phyloP scores from a whole-genome alignment of 2,329 filamentous ascomycete species.

The Anthostomella pinea region DNA sequence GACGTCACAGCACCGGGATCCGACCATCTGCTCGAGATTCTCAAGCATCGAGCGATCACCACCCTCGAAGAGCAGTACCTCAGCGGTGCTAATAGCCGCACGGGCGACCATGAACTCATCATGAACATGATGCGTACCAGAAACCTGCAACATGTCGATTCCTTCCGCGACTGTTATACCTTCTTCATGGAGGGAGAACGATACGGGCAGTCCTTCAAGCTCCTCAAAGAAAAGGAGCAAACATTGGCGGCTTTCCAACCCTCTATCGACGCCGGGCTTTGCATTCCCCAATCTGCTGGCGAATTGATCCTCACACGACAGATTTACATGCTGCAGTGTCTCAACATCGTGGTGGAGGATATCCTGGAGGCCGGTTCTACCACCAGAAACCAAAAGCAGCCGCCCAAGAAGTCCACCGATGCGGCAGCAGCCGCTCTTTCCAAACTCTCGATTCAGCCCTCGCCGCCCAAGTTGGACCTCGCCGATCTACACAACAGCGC shows the following conservation, averaged over 20 bases:
- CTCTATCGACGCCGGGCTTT: slow-evolving; percentile 21
- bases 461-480: slow-evolving; percentile 29
- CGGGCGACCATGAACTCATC: slow-evolving; percentile 38
- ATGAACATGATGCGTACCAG: slow-evolving; percentile 32
- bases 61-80: slow-evolving; percentile 35
- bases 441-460: slow-evolving; percentile 30
- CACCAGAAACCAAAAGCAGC: slow-evolving; percentile 22
- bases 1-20: slow-evolving; percentile 37
- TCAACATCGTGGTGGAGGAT: slow-evolving; percentile 42
- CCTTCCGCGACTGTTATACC: slow-evolving; percentile 33
- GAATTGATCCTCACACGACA: slow-evolving; percentile 41
- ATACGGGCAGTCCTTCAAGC: slow-evolving; percentile 37
- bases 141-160: slow-evolving; percentile 30
- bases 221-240: slow-evolving; percentile 21
- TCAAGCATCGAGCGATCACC: slow-evolving; percentile 38
- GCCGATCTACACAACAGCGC: slow-evolving; percentile 31
- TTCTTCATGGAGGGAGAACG: slow-evolving; percentile 33
- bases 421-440: slow-evolving; percentile 29
- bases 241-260: slow-evolving; percentile 21
- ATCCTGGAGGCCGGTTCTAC: slow-evolving; percentile 39
- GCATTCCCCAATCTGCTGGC: slow-evolving; percentile 29
- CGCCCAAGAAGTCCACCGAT: slow-evolving; percentile 30
- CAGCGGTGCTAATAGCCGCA: slow-evolving; percentile 26
- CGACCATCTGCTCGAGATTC: slow-evolving; percentile 36
- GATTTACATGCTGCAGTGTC: slow-evolving; percentile 31